A percentile compares a stretch with the other conserved stretches of the same genome.
phyloP scores from a whole-genome alignment of 2,329 filamentous ascomycete species.

The Phaeomoniella chlamydospora region DNA sequence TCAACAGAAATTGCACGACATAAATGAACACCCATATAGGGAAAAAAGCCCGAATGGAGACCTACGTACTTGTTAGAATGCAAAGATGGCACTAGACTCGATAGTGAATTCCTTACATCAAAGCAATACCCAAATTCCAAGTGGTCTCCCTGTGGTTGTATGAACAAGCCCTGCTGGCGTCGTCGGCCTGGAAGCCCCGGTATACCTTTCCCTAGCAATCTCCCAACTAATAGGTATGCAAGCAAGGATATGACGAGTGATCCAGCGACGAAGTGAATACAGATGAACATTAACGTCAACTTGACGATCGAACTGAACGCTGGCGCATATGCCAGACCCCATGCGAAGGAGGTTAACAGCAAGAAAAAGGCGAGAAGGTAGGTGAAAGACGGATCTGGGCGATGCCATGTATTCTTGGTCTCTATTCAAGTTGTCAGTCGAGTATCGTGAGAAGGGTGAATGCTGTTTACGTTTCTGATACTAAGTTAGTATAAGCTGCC shows the following conservation, averaged over 20 bases:
- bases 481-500: background rate
- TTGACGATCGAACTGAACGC: constrained; percentile 30
- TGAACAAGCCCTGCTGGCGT: constrained; percentile 41
- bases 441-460: too few relatives aligned
- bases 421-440: constrained; percentile 34
- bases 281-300: constrained; percentile 33
- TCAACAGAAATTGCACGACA: constrained; percentile 51
- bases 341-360: constrained; percentile 36
- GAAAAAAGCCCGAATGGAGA: constrained; percentile 53
- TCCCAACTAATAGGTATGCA: constrained; percentile 50
- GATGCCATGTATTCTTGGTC: constrained; percentile 58
- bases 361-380: constrained; percentile 57
- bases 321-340: constrained; percentile 43
- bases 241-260: constrained; percentile 45
- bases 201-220: constrained; percentile 41
- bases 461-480: too few relatives aligned
- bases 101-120: constrained; percentile 36
- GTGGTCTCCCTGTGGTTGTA: constrained; percentile 40
- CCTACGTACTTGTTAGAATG: constrained; percentile 17
- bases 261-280: constrained; percentile 46
- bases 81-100: background rate
- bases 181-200: constrained; percentile 26
- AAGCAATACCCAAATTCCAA: constrained; percentile 60
- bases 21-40: constrained; percentile 54
- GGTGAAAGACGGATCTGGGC: constrained; percentile 54